A percentile compares a stretch with the other conserved stretches of the same genome.
Conservation (phyloP, 305 asterid genomes). For the Galium porrigens region DNA sequence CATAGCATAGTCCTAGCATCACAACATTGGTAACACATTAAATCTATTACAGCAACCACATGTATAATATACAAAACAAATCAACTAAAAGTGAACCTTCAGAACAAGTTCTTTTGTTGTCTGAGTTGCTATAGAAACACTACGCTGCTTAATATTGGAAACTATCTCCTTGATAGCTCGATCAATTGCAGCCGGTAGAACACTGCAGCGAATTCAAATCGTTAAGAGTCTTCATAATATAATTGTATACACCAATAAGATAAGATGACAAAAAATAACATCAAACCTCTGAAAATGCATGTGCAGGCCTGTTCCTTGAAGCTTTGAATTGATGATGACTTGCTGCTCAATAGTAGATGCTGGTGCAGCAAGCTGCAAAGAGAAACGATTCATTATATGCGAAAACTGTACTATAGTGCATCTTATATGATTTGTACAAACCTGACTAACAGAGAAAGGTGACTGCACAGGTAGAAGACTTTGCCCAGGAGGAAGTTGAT, state of each 20-base stretch:
- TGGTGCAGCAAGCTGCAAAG: conserved; percentile 56
- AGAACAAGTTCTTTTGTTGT: conserved; percentile 90
- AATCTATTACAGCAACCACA: not conserved
- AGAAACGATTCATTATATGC: conserved; percentile 1
- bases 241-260: not conserved
- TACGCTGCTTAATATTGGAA: conserved; percentile 72
- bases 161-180: conserved; percentile 90
- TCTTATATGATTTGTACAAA: conserved; percentile 16
- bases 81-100: conserved; percentile 39
- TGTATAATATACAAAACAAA: not conserved
- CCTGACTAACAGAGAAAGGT: conserved; percentile 71
- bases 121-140: conserved; percentile 94
- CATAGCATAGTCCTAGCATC: conserved; percentile 81
- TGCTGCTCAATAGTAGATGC: conserved; percentile 77
- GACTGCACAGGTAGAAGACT: conserved; percentile 58
- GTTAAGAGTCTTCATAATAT: not conserved
- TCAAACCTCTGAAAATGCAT: conserved; percentile 74
- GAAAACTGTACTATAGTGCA: conserved; percentile 11
- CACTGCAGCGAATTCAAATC: conserved; percentile 37
- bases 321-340: conserved; percentile 70
- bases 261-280: not conserved
- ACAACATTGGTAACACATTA: not conserved
- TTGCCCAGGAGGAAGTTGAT: conserved; percentile 66
- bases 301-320: conserved; percentile 55
- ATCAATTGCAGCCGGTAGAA: conserved; percentile 83